Conservation (phyloP, 257 asterid genomes). For the Solanum sejunctum region DNA sequence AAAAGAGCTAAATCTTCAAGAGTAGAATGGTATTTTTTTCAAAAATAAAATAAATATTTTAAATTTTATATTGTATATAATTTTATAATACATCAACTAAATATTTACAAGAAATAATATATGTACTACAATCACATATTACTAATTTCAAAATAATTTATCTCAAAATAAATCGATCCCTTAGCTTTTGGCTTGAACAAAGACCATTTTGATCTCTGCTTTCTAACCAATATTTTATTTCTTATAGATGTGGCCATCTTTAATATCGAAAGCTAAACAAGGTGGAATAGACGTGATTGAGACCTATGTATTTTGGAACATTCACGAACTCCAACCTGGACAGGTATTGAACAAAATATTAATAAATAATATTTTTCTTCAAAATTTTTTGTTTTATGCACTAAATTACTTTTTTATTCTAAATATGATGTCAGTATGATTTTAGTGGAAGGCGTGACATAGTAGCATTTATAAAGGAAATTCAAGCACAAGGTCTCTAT, state of each 20-base stretch:
- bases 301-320: conserved; percentile 83
- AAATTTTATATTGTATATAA: no score
- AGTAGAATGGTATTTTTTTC: no score
- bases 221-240: neutral
- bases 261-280: conserved; percentile 56
- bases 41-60: no score
- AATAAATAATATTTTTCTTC: neutral
- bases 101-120: no score
- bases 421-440: conserved; percentile 37
- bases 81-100: no score
- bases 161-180: no score
- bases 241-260: conserved; percentile 70
- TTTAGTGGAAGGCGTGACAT: conserved; percentile 58
- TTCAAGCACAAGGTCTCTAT: conserved; percentile 65
- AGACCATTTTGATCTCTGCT: neutral
- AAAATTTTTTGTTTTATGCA: neutral
- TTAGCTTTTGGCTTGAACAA: no score
- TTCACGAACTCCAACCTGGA: conserved; percentile 66
- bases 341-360: conserved; percentile 26
- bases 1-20: no score
- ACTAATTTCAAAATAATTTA: no score
- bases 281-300: conserved; percentile 74
- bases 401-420: no score
- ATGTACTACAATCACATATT: no score
- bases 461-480: conserved; percentile 52